Evolutionary conservation across 768 basidiomycete genomes (phyloP).

Genomic region (Polyporus arcularius): DNA sequence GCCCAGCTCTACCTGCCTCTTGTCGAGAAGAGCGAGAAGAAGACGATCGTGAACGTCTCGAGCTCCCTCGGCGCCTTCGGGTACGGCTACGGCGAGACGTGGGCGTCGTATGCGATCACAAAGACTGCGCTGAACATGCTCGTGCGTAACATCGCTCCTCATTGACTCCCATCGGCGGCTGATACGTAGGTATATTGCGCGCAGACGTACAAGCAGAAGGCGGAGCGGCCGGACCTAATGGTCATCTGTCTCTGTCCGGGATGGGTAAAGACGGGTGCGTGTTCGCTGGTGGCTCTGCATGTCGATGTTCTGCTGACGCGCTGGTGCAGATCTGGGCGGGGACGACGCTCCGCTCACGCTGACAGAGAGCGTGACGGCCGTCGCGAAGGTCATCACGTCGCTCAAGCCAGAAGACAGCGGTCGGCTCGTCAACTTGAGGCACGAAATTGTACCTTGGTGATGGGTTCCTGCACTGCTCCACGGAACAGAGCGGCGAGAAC

Average conservation of each 20-base stretch:
- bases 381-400: conserved; percentile 7
- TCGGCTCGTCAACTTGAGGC: background rate
- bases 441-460: conserved; percentile 3
- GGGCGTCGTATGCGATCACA: conserved; percentile 35
- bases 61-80: conserved; percentile 35
- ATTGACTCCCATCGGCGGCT: too few species aligned
- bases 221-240: conserved; percentile 12
- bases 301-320: background rate
- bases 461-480: too few species aligned
- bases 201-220: conserved; percentile 17
- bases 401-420: conserved; percentile 1
- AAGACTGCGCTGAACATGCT: conserved; percentile 44
- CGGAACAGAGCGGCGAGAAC: too few species aligned
- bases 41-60: conserved; percentile 37
- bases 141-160: conserved; percentile 18
- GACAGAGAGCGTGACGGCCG: conserved; percentile 12
- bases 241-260: conserved; percentile 13
- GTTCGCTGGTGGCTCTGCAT: conserved; percentile 13
- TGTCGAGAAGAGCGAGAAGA: conserved; percentile 32
- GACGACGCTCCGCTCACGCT: conserved; percentile 14
- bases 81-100: conserved; percentile 17
- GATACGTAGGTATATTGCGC: too few species aligned
- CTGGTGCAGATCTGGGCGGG: conserved; percentile 10
- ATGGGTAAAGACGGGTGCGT: conserved; percentile 7
- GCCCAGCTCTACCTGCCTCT: conserved; percentile 34